A percentile compares a stretch with the other conserved stretches of the same genome.
Evolutionary conservation across 2,329 filamentous ascomycete genomes (phyloP).

Genomic region (Arthroderma sp.): DNA sequence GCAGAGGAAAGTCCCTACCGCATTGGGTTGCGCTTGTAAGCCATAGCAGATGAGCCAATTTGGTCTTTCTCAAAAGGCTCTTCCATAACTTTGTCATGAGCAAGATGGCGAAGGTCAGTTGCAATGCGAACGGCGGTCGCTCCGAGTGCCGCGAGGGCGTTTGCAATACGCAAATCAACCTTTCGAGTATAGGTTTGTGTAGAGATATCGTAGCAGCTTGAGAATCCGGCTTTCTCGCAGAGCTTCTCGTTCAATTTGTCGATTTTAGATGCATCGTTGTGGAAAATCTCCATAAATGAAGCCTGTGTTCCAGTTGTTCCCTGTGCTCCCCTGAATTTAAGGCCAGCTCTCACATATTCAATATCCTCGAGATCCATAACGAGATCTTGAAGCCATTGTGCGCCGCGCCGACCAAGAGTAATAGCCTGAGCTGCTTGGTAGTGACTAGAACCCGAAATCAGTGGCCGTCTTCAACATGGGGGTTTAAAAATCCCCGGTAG

Average conservation of each 20-base stretch:
- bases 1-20: constrained; percentile 16
- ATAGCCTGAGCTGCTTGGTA: constrained; percentile 38
- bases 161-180: constrained; percentile 68
- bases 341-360: constrained; percentile 53
- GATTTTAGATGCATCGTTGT: constrained; percentile 48
- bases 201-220: constrained; percentile 50
- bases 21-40: constrained; percentile 53
- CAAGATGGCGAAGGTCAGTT: constrained; percentile 61
- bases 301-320: constrained; percentile 69
- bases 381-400: constrained; percentile 65
- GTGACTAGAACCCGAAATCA: neutral
- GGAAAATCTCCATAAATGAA: constrained; percentile 60
- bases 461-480: neutral
- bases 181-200: constrained; percentile 69
- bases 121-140: constrained; percentile 63
- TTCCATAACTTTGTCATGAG: constrained; percentile 69
- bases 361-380: constrained; percentile 64
- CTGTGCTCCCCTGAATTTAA: constrained; percentile 62
- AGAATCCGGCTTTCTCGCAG: constrained; percentile 54
- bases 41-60: constrained; percentile 57
- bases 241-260: constrained; percentile 52
- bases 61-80: constrained; percentile 72
- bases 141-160: constrained; percentile 67
- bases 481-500: neutral
- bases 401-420: constrained; percentile 56